Conservation (phyloP, 805 yeast species). For the Lipomyces starkeyi region DNA sequence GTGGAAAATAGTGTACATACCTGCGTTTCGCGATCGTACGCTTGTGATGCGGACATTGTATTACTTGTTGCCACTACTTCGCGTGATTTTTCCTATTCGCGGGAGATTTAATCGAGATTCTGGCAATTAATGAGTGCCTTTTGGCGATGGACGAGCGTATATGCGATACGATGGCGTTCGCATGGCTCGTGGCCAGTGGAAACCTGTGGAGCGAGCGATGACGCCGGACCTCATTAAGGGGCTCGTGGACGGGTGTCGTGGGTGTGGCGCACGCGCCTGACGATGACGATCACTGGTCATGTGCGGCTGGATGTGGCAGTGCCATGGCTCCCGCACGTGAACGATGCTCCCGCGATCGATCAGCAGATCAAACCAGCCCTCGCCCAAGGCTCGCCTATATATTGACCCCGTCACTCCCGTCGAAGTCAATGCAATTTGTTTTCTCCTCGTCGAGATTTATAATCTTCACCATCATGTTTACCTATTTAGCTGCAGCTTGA, state of each 20-base stretch:
- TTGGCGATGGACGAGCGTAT: too few relatives aligned
- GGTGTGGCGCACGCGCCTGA: background rate
- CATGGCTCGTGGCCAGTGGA: too few relatives aligned
- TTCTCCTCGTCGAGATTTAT: background rate
- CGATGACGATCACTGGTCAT: background rate
- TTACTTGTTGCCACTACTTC: background rate
- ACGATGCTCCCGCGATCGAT: background rate
- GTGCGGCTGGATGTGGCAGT: background rate
- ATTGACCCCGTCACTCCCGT: background rate
- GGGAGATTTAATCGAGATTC: background rate
- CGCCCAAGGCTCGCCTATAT: background rate
- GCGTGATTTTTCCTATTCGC: background rate
- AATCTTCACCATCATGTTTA: background rate
- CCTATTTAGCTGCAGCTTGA: background rate
- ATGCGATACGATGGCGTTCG: too few relatives aligned
- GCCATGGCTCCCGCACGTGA: background rate
- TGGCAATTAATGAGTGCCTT: background rate
- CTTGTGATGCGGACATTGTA: conserved; percentile 37
- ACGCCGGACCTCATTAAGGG: background rate
- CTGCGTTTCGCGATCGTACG: conserved; percentile 44
- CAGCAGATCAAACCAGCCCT: background rate
- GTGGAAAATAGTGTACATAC: conserved; percentile 30
- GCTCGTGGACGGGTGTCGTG: background rate
- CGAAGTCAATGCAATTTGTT: background rate
- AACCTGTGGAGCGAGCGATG: too few relatives aligned